These are phyloP conservation scores for Colletotrichum paranaense DNA, from an alignment of 2,329 filamentous ascomycete genomes.

Conservation along the genomic window DNA sequence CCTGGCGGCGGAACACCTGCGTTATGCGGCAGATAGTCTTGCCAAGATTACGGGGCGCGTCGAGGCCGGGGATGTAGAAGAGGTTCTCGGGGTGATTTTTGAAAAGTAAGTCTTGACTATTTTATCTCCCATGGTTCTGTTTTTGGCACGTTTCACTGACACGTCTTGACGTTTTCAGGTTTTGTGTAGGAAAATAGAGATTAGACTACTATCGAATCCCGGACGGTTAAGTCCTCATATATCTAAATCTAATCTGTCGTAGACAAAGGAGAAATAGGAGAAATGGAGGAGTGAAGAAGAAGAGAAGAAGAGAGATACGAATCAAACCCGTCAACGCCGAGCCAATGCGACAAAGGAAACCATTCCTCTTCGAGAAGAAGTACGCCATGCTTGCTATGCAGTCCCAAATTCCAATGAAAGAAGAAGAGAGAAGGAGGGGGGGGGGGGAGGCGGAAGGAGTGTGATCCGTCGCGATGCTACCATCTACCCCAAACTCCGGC, in stretches of 20 bases:
- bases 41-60: conserved; percentile 89
- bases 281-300: not conserved
- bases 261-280: not conserved
- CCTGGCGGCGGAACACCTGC: conserved; percentile 87
- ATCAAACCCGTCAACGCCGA: not conserved
- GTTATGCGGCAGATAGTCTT: conserved; percentile 82
- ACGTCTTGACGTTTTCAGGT: conserved; percentile 47
- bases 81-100: conserved; percentile 95
- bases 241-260: conserved; percentile 17
- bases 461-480: conserved; percentile 4
- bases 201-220: not conserved
- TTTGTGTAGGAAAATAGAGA: conserved; percentile 65
- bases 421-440: not conserved
- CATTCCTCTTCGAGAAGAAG: not conserved
- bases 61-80: conserved; percentile 89
- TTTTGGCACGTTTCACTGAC: conserved; percentile 12
- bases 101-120: conserved; percentile 78
- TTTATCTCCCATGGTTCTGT: not conserved
- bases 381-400: conserved; percentile 2
- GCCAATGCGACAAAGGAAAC: not conserved
- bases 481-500: conserved; percentile 15
- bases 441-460: not conserved
- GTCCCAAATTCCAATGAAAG: not conserved
- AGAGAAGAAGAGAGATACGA: not conserved
- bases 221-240: conserved; percentile 24